Base-by-base conservation (phyloP, 2,329 filamentous ascomycete genomes). In the Geosmithia putterillii region DNA sequence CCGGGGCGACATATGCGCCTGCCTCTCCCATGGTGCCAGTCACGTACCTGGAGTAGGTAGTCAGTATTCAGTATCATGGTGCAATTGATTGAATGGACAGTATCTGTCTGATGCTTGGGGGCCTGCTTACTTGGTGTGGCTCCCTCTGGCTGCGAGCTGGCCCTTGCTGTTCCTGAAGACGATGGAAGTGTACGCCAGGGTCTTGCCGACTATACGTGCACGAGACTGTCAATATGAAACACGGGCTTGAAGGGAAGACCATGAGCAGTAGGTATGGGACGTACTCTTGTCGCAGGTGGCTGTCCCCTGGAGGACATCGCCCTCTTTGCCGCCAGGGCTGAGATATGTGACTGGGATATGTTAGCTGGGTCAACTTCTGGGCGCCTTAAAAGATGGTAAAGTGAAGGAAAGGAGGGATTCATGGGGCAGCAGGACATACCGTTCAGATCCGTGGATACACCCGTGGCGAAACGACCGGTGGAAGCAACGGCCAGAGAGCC, bases 401-500 rank as follows among this genome's bases (percentile, higher is more conserved):
- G n/a, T n/a, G n/a, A 17, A 17, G 19, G 18, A 36, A 32, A 7
- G 15, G 37, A 20, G 2, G 10, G 18, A 20, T 12, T 21, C 9
- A 15, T 17, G 7, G 25, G 7, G 9, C 22, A 10, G n/a, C n/a
- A n/a, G n/a, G n/a, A n/a, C n/a, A 21, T 22, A 77, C 77, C 74
- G 43, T 79, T 82, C 14, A 82, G 55, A 48, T 82, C 78, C 0
- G 78, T 82, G 2, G 78, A 78, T 3, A 82, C 78, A 10, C 78
- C 78, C 0, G 78, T 82, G 17, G 71, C 67, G 51, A 74, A 81
- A 1, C 77, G 62, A 0, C 78, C 78, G 48, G 71, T 77, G 1
- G 79, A 81, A 1, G 78, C 78, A 3, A 82, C 76, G 9, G 78
- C 79, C 3, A 82, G 65, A 0, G 78, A 82, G 14, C 78, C 78